Percentiles rank a stretch among this genome's conserved stretches.
These are phyloP conservation scores for Pythium chondricola DNA, from an alignment of 352 stramenopile species.

Conservation along the genomic window DNA sequence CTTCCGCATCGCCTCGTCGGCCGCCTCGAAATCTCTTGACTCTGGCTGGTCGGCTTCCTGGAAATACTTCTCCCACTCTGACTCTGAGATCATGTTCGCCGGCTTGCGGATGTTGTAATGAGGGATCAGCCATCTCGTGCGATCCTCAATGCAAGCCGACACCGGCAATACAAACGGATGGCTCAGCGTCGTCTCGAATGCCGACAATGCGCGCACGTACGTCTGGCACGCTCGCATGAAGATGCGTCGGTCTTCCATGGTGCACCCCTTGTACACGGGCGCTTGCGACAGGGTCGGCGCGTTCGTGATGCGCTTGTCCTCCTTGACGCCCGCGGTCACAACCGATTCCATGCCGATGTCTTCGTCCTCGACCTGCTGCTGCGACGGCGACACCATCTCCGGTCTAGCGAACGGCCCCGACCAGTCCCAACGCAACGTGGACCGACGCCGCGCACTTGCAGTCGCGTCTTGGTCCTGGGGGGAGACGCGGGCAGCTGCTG, in stretches of 20 bases:
- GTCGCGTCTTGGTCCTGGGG: not conserved
- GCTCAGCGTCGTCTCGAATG: not conserved
- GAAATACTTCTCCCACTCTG: not conserved
- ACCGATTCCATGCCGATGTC: not conserved
- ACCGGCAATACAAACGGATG: not conserved
- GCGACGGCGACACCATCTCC: no score
- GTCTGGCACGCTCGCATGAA: conserved; percentile 2
- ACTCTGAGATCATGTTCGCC: not conserved
- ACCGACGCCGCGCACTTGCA: not conserved
- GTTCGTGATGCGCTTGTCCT: not conserved
- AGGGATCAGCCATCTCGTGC: not conserved
- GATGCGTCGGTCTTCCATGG: not conserved
- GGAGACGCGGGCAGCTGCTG: not conserved
- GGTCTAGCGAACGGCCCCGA: not conserved
- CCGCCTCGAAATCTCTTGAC: not conserved
- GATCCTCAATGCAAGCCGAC: not conserved
- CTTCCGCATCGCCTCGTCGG: conserved; percentile 5
- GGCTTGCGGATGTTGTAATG: not conserved
- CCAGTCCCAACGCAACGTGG: not conserved
- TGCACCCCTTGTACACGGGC: not conserved
- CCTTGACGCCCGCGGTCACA: not conserved
- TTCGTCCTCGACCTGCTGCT: not conserved
- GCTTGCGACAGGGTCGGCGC: not conserved
- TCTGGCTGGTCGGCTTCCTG: not conserved
- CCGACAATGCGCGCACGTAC: not conserved